Percentiles rank a stretch among this genome's conserved stretches.
Conservation (phyloP, 2,329 filamentous ascomycete species). For the Pseudogymnoascus sp. region DNA sequence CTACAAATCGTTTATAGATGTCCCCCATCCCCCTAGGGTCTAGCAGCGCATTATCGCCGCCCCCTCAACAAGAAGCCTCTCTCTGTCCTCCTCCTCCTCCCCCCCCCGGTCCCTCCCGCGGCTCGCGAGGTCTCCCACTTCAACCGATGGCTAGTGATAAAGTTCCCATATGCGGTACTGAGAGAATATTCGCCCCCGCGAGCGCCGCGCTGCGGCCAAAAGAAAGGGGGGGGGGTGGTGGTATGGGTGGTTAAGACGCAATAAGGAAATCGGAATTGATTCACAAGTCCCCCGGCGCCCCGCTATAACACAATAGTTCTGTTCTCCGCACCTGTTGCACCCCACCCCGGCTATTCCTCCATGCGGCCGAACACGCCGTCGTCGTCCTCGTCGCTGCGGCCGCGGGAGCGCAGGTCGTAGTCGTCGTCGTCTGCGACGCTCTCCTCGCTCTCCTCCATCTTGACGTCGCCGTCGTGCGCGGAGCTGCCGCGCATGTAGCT, state of each 20-base stretch:
- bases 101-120: too few species aligned
- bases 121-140: slow-evolving; percentile 15
- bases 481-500: slow-evolving; percentile 50
- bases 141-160: background rate
- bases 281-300: background rate
- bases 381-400: slow-evolving; percentile 78
- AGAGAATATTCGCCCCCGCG: background rate
- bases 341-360: slow-evolving; percentile 60
- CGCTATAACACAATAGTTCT: slow-evolving; percentile 18
- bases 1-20: too few species aligned
- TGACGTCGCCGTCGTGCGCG: slow-evolving; percentile 56
- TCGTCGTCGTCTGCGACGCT: slow-evolving; percentile 58
- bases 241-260: too few species aligned
- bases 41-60: too few species aligned
- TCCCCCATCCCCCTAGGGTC: too few species aligned
- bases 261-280: too few species aligned
- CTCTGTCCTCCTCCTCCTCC: too few species aligned
- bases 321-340: too few species aligned
- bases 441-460: slow-evolving; percentile 58
- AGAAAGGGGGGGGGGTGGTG: too few species aligned
- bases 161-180: background rate
- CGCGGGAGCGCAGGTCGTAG: slow-evolving; percentile 48
- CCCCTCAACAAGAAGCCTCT: too few species aligned
- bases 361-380: slow-evolving; percentile 93
- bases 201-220: too few species aligned